phyloP scores from a whole-genome alignment of 2,329 filamentous ascomycete genomes.

The Cercospora zeina region DNA sequence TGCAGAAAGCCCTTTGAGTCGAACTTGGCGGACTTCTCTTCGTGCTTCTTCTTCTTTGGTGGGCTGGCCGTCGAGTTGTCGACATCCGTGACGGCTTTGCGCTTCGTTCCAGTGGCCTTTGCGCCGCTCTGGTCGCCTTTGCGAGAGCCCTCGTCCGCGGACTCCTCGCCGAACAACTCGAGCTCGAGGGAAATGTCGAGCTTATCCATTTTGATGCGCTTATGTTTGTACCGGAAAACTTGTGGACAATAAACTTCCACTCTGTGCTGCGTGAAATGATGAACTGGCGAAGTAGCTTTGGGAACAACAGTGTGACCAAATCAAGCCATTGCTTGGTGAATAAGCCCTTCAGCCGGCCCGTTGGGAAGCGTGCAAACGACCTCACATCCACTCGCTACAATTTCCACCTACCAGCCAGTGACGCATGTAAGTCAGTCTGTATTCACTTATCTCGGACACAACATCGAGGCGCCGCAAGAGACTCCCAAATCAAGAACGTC shows the following conservation, averaged over 20 bases:
- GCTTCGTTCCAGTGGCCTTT: background rate
- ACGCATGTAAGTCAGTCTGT: background rate
- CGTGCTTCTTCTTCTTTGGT: background rate
- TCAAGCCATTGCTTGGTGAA: background rate
- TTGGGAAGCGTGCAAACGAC: background rate
- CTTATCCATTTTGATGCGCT: background rate
- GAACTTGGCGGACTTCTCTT: background rate
- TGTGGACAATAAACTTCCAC: too few relatives aligned
- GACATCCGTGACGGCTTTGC: background rate
- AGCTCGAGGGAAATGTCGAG: background rate
- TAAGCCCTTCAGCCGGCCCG: background rate
- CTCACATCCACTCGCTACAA: background rate
- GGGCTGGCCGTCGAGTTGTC: background rate
- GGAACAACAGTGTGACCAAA: background rate
- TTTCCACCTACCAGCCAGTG: background rate
- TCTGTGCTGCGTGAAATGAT: background rate
- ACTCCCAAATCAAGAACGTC: background rate
- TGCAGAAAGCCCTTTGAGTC: background rate
- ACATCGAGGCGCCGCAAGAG: background rate
- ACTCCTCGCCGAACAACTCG: slow-evolving; percentile 9
- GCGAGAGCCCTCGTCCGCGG: background rate
- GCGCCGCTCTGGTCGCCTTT: background rate
- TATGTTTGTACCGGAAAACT: background rate
- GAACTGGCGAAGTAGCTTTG: background rate
- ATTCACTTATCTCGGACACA: background rate